Conservation (phyloP, 129 eudicot species). For the Cynara cardunculus region DNA sequence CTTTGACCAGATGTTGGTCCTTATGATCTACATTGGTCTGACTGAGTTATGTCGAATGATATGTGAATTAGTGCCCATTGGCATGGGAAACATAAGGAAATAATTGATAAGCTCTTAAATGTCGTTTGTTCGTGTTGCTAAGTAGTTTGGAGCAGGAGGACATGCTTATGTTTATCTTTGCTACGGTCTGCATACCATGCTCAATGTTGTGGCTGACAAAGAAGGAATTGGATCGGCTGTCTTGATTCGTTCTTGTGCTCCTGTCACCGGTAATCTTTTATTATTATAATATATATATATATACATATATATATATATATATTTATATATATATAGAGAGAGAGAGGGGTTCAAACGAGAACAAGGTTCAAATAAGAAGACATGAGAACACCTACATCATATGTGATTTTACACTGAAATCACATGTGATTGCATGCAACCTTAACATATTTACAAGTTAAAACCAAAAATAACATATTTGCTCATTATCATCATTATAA, state of each 20-base stretch:
- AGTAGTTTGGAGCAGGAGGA: slow-evolving; percentile 92
- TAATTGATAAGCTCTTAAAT: not conserved
- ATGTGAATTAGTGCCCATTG: not conserved
- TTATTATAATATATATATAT: not conserved
- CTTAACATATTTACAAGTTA: too few relatives aligned
- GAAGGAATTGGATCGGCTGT: slow-evolving; percentile 93
- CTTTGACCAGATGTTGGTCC: not conserved
- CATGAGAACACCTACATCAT: too few relatives aligned
- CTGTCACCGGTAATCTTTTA: slow-evolving; percentile 59
- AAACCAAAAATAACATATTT: not conserved
- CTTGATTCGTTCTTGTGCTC: slow-evolving; percentile 88
- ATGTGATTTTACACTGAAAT: too few relatives aligned
- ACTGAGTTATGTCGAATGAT: not conserved
- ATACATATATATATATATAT: too few relatives aligned
- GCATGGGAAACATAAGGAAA: not conserved
- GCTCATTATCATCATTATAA: not conserved
- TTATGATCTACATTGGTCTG: not conserved
- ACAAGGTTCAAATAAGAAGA: too few relatives aligned
- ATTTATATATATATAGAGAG: too few relatives aligned
- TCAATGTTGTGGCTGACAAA: slow-evolving; percentile 92
- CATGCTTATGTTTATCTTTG: slow-evolving; percentile 98
- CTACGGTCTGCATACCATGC: slow-evolving; percentile 92
- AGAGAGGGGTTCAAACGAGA: too few relatives aligned
- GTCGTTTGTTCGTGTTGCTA: not conserved
- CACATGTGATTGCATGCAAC: too few relatives aligned